Evolutionary conservation across 164 flowering plant genomes (phyloP).

Genomic region (Annona cherimola): DNA sequence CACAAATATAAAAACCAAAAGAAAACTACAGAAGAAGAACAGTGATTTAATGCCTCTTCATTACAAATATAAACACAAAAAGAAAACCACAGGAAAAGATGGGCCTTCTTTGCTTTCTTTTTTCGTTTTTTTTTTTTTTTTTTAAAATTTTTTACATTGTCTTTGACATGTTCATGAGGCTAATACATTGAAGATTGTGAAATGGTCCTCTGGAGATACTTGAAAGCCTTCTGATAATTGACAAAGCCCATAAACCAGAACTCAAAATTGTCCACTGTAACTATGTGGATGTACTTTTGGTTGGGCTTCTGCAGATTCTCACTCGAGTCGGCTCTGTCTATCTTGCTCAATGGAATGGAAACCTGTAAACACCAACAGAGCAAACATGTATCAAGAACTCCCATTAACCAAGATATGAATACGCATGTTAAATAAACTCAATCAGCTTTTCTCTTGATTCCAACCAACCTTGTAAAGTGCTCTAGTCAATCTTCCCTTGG

Average conservation of each 20-base stretch:
- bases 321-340: constrained; percentile 25
- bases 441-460: background rate
- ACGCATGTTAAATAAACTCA: too few species aligned
- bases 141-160: background rate
- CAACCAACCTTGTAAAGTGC: constrained; percentile 39
- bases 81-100: background rate
- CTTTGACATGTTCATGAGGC: background rate
- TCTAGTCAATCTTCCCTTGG: constrained; percentile 25
- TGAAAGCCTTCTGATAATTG: constrained; percentile 35
- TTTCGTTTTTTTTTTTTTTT: background rate
- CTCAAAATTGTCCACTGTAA: constrained; percentile 39
- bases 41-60: background rate
- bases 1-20: too few species aligned
- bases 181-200: constrained; percentile 7
- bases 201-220: constrained; percentile 29
- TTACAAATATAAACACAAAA: background rate
- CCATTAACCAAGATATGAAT: too few species aligned
- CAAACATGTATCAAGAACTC: background rate
- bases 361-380: constrained; percentile 26
- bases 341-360: constrained; percentile 34
- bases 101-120: background rate
- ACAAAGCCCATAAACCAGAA: constrained; percentile 61
- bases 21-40: too few species aligned
- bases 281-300: constrained; percentile 42
- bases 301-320: constrained; percentile 33